These are phyloP conservation scores for Thelephora aurantiotincta DNA, from an alignment of 768 basidiomycete species.

Conservation along the genomic window DNA sequence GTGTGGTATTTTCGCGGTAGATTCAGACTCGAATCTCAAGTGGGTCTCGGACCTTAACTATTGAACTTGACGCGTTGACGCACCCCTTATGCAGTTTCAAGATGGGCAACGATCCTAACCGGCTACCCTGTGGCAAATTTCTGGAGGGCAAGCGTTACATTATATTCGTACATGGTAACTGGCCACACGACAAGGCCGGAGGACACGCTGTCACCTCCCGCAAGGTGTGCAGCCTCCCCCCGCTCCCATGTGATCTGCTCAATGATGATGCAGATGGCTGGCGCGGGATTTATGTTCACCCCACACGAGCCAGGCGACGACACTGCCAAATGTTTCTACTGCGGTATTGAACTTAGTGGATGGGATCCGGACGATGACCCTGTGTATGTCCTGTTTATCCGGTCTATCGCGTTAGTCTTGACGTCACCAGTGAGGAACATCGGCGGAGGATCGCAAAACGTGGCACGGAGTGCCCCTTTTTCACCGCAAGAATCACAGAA, in stretches of 20 bases:
- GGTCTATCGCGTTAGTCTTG: background rate
- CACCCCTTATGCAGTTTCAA: too few relatives aligned
- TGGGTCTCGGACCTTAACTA: conserved; percentile 42
- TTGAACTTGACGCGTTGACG: conserved; percentile 33
- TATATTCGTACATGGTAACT: conserved; percentile 46
- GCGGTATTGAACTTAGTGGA: conserved; percentile 61
- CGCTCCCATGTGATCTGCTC: background rate
- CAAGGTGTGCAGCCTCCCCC: conserved; percentile 31
- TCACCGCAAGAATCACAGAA: conserved; percentile 13
- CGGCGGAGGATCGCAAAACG: conserved; percentile 45
- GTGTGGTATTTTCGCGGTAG: conserved; percentile 44
- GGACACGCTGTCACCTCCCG: conserved; percentile 59
- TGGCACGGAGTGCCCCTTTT: conserved; percentile 27
- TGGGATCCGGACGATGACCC: conserved; percentile 89
- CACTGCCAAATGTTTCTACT: conserved; percentile 77
- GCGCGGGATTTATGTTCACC: conserved; percentile 76
- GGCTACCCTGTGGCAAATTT: conserved; percentile 42
- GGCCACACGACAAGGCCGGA: conserved; percentile 53
- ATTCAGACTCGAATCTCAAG: conserved; percentile 44
- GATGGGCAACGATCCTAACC: background rate
- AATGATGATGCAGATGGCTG: conserved; percentile 51
- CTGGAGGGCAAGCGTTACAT: conserved; percentile 65
- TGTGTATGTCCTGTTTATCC: conserved; percentile 35
- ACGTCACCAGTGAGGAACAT: conserved; percentile 51
- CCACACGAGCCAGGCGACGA: conserved; percentile 62